Percentiles rank a stretch among this genome's conserved stretches.
Evolutionary conservation across 2,329 filamentous ascomycete genomes (phyloP).

Genomic region (Epichloe typhina): DNA sequence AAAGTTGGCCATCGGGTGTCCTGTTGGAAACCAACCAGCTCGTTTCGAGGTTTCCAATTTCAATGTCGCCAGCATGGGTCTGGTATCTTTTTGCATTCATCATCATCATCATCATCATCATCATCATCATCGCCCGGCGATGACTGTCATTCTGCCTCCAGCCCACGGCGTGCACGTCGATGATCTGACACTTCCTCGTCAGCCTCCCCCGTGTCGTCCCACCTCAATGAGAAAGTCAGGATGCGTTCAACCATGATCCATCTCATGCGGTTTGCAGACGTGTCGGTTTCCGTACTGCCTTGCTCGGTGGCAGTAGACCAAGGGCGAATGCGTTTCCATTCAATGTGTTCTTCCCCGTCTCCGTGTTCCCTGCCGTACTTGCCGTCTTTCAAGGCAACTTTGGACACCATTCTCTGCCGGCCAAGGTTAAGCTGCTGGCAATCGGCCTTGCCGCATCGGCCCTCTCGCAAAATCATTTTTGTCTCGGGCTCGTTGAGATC

Average conservation of each 20-base stretch:
- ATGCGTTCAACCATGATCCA: constrained; percentile 26
- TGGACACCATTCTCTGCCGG: constrained; percentile 24
- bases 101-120: too few relatives aligned
- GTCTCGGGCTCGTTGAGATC: constrained; percentile 22
- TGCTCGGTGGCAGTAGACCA: constrained; percentile 18
- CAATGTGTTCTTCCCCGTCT: constrained; percentile 8
- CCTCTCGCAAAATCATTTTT: constrained; percentile 19
- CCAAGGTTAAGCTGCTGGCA: constrained; percentile 23
- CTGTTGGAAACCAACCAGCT: too few relatives aligned
- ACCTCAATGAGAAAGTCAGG: constrained; percentile 23
- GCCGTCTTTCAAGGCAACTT: constrained; percentile 23
- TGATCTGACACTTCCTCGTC: constrained; percentile 10
- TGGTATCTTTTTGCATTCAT: not conserved
- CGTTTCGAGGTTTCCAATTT: too few relatives aligned
- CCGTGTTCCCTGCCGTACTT: constrained; percentile 14
- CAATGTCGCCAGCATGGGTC: not conserved
- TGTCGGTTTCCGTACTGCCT: constrained; percentile 13
- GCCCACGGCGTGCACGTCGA: constrained; percentile 4
- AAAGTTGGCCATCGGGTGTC: too few relatives aligned
- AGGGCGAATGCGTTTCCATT: constrained; percentile 21
- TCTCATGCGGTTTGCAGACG: constrained; percentile 21
- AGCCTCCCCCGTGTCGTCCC: constrained; percentile 20
- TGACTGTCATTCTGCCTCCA: not conserved
- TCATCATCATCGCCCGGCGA: not conserved
- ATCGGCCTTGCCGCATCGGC: constrained; percentile 21